Evolutionary conservation across 495 filamentous ascomycete genomes (phyloP), one percentile per base, ranked within the genome.

Genomic region (Penicillium pulvis): DNA sequence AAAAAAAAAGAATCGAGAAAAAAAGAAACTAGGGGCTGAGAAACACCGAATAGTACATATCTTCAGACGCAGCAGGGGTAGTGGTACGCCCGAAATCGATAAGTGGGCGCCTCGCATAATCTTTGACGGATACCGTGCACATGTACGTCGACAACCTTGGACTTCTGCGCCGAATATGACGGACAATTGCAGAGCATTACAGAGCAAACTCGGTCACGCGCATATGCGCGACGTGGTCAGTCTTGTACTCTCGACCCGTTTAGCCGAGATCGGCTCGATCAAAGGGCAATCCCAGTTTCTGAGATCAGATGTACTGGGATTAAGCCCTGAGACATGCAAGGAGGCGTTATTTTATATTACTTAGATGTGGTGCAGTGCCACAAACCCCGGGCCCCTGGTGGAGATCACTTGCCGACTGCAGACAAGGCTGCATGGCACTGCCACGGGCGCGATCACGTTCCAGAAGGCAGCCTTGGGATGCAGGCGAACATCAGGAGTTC

Each of bases 361-460:
- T 1, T 16, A 16, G 28, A 35, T 51, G 30, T 36, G 36, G 9
- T 28, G 36, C 35, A 36, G 20, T 53, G 35, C 57, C 35, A 50
- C 23, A 28, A 12, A 35, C 31, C 36, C 33, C 20, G 36, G 17
- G 31, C 19, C 36, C 46, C 46, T 36, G 36, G 28, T 28, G 53
- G 26, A 56, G 58, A 46, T 56, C 51, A 55, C 17, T 55, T 9
- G 57, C 23, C 31, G 9, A 55, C 46, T 51, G 60, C 41, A 61
- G 24, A 54, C 30, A 12, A 30, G 11, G 3, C 30, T 31, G 48
- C 53, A 54, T 55, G 41, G 44, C 33, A 45, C 44, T 12, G 4
- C 36, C 17, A 47, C 16, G 36, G 57, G 42, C 33, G 35, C 19
- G 16, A 20, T 20, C 8, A 43, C 19, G 47, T 51, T 51, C 31